Evolutionary conservation across 2,329 filamentous ascomycete genomes (phyloP).

Genomic region (Fusarium humuli): DNA sequence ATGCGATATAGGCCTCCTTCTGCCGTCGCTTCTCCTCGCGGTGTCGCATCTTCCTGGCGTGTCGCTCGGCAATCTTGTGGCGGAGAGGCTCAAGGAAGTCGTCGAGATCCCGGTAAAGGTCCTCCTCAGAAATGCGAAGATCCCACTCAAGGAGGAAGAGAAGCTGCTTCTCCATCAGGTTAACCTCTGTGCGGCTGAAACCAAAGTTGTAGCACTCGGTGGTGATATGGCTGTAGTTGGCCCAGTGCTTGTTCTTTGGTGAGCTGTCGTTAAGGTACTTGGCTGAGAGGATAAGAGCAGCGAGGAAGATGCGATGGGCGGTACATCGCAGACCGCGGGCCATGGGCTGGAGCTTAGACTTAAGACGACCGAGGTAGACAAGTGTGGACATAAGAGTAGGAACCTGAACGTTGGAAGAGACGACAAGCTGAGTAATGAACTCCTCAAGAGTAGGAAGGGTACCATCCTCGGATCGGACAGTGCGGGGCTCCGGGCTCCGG

Average conservation of each 20-base stretch:
- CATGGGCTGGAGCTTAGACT: slow-evolving; percentile 87
- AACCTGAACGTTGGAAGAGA: slow-evolving; percentile 95
- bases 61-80: slow-evolving; percentile 63
- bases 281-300: slow-evolving; percentile 83
- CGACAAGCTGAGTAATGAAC: slow-evolving; percentile 92
- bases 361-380: slow-evolving; percentile 89
- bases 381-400: slow-evolving; percentile 97
- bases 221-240: slow-evolving; percentile 86
- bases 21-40: slow-evolving; percentile 59
- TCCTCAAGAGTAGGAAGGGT: slow-evolving; percentile 83
- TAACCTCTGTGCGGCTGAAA: slow-evolving; percentile 95
- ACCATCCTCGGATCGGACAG: slow-evolving; percentile 61
- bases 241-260: slow-evolving; percentile 99
- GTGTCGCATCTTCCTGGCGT: slow-evolving; percentile 63
- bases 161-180: slow-evolving; percentile 99
- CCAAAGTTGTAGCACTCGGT: slow-evolving; percentile 77
- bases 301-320: slow-evolving; percentile 96
- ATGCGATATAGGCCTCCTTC: slow-evolving; percentile 53
- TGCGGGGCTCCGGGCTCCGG: slow-evolving; percentile 60
- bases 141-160: slow-evolving; percentile 97
- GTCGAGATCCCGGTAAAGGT: slow-evolving; percentile 89
- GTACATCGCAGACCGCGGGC: slow-evolving; percentile 97
- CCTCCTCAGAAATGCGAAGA: slow-evolving; percentile 83
- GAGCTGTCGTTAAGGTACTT: slow-evolving; percentile 99
- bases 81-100: slow-evolving; percentile 90